Evolutionary conservation across 1,139 yeast species (phyloP).

Genomic region (Saccharomyces hybrid): DNA sequence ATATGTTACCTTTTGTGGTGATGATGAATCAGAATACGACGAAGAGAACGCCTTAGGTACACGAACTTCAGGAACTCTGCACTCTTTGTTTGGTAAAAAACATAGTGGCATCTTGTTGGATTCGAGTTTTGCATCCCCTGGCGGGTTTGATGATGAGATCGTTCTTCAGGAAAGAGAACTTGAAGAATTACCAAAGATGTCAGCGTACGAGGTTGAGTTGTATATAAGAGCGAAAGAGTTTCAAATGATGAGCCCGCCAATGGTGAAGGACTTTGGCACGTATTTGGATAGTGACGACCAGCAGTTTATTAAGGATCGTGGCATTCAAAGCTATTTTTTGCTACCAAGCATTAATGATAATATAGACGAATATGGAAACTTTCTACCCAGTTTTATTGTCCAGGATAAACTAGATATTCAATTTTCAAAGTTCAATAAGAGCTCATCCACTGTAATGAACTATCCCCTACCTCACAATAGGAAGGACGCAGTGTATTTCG

Average conservation of each 20-base stretch:
- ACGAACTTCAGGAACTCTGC: conserved; percentile 7
- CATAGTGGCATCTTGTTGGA: conserved; percentile 28
- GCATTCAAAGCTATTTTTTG: conserved; percentile 41
- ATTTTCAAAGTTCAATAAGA: conserved; percentile 36
- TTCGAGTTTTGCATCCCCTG: conserved; percentile 33
- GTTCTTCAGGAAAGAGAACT: conserved; percentile 30
- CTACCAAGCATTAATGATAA: conserved; percentile 35
- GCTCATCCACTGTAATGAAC: conserved; percentile 47
- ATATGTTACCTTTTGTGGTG: conserved; percentile 35
- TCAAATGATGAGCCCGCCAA: conserved; percentile 35
- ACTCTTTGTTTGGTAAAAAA: conserved; percentile 21
- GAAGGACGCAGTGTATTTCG: conserved; percentile 62
- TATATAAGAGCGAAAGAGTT: conserved; percentile 36
- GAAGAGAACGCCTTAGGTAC: conserved; percentile 22
- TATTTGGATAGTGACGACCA: conserved; percentile 33
- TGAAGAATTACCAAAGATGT: conserved; percentile 31
- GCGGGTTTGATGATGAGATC: conserved; percentile 34
- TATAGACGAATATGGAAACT: conserved; percentile 31
- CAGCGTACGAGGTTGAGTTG: conserved; percentile 30
- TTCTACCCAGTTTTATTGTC: conserved; percentile 37
- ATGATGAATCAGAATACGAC: conserved; percentile 27
- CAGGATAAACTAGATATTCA: conserved; percentile 58
- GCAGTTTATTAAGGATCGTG: conserved; percentile 40
- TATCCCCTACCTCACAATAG: conserved; percentile 58
- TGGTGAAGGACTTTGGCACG: conserved; percentile 36